Conservation (phyloP, 257 asterid genomes). For the Rubia yunnanensis region DNA sequence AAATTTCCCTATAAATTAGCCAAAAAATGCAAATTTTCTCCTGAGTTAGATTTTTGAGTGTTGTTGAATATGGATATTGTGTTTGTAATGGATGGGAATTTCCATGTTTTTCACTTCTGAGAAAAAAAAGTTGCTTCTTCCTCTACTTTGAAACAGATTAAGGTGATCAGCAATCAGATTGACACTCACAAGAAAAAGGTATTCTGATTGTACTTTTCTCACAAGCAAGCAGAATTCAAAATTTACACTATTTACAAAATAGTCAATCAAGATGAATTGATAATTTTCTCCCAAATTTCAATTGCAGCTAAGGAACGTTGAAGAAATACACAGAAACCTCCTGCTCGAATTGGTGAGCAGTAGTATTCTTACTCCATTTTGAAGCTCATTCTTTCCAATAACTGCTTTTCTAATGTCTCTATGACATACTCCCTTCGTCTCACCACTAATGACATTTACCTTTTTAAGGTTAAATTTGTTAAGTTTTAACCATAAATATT, state of each 20-base stretch:
- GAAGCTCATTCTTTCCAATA: no score
- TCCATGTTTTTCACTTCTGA: background rate
- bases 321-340: conserved; percentile 67
- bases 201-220: background rate
- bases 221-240: background rate
- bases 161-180: conserved; percentile 46
- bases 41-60: no score
- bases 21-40: background rate
- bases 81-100: background rate
- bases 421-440: no score
- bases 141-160: conserved; percentile 36
- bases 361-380: no score
- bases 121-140: background rate
- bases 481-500: no score
- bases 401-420: no score
- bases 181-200: conserved; percentile 84
- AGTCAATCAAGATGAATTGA: background rate
- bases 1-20: background rate
- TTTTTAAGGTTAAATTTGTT: no score
- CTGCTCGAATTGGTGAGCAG: conserved; percentile 60
- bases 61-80: background rate
- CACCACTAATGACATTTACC: no score
- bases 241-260: background rate
- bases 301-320: conserved; percentile 64
- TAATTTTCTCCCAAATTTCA: background rate